Percentiles rank a stretch among this genome's conserved stretches.
phyloP scores from a whole-genome alignment of 192 early-diverging fungal species.

The Rhizoclosmatium sp. region DNA sequence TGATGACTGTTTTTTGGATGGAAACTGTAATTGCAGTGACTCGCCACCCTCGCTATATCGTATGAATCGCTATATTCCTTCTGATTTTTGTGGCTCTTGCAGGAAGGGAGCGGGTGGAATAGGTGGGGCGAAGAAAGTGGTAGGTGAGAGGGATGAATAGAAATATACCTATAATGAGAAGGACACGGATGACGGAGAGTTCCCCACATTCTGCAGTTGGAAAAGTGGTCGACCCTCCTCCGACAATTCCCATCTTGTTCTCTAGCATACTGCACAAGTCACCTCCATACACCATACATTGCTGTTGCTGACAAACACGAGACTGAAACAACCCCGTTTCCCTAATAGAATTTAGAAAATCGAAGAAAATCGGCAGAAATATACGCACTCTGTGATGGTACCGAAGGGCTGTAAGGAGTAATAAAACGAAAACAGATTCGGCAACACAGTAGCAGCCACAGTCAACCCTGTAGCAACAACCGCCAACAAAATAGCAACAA shows the following conservation, averaged over 20 bases:
- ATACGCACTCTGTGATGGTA: neutral
- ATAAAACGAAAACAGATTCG: neutral
- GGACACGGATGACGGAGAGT: neutral
- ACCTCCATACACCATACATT: neutral
- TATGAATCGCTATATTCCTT: no score
- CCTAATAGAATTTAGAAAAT: neutral
- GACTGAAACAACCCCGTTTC: slow-evolving; percentile 1
- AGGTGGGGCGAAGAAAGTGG: no score
- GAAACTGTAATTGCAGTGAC: no score
- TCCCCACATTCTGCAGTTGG: slow-evolving; percentile 2
- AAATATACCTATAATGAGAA: neutral
- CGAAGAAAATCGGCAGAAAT: neutral
- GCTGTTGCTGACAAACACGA: neutral
- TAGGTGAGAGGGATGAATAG: no score
- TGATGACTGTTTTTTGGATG: no score
- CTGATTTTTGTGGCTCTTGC: no score
- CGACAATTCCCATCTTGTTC: neutral
- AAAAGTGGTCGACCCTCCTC: no score
- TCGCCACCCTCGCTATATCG: no score
- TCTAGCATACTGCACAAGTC: slow-evolving; percentile 6
- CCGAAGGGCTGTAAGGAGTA: slow-evolving; percentile 10
- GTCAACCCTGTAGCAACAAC: neutral
- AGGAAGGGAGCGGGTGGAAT: no score
- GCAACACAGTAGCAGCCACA: neutral
- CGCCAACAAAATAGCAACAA: slow-evolving; percentile 6